A percentile compares a stretch with the other conserved stretches of the same genome.
phyloP scores from a whole-genome alignment of 148 eudicot species.

The Tetragonia tetragonoides region DNA sequence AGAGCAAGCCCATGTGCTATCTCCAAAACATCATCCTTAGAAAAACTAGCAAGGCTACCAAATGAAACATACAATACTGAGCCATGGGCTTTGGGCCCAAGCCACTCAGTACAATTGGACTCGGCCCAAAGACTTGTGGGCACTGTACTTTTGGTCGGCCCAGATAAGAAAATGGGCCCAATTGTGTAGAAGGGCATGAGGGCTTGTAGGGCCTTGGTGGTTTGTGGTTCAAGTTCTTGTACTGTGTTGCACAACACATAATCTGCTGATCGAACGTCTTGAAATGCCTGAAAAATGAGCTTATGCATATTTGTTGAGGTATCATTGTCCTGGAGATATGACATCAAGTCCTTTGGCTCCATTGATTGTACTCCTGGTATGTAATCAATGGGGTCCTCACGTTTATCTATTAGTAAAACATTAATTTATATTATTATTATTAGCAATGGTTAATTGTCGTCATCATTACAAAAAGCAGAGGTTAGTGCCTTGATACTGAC shows the following conservation, averaged over 20 bases:
- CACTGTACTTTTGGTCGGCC: constrained; percentile 34
- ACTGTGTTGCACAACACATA: constrained; percentile 37
- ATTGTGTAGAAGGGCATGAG: constrained; percentile 31
- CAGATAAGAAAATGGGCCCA: constrained; percentile 55
- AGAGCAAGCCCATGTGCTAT: constrained; percentile 56
- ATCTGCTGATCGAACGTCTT: constrained; percentile 31
- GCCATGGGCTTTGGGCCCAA: constrained; percentile 40
- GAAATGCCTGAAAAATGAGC: constrained; percentile 37
- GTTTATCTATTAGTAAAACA: constrained; percentile 32
- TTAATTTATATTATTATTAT: background rate
- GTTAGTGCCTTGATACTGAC: too few relatives aligned
- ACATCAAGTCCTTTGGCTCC: constrained; percentile 55
- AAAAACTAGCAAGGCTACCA: constrained; percentile 64
- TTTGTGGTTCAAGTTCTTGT: constrained; percentile 32
- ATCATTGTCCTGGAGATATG: constrained; percentile 53
- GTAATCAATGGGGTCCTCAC: constrained; percentile 57
- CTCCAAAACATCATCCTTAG: constrained; percentile 38
- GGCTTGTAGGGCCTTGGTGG: constrained; percentile 29
- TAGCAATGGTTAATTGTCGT: too few relatives aligned
- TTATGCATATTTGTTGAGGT: constrained; percentile 42
- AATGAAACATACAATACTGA: constrained; percentile 72
- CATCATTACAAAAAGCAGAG: background rate
- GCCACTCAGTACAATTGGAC: constrained; percentile 66
- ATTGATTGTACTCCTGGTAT: constrained; percentile 64
- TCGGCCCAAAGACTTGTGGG: constrained; percentile 69